Base-by-base conservation (phyloP, 1,284 basidiomycete genomes). In the Ganoderma lingzhi region DNA sequence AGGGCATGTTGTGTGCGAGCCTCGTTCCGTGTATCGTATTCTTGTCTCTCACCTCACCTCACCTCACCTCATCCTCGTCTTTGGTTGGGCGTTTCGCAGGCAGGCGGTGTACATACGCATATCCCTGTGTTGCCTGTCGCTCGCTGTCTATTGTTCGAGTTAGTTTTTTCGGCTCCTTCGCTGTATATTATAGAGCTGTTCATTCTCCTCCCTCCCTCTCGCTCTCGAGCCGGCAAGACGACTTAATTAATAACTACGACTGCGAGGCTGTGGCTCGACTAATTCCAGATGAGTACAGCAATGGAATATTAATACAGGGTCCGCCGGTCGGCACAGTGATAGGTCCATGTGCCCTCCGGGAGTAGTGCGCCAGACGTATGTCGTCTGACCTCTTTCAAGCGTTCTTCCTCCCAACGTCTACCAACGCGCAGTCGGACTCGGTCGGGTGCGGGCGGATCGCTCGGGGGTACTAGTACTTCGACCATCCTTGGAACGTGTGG, bases 1-100 rank as follows among this genome's bases (percentile, higher is more conserved):
- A 63, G 45, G 60, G 60, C 60, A 44, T 62, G 59, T 61, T 42
- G 14, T 44, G 19, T 23, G 30, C 45, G 45, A 35, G 42, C 14
- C 30, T 35, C 23, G 62, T 63, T 30, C 32, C 39, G 41, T 63
- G 62, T 63, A 63, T 45, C 42, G 10, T 63, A 63, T 23, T 59
- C 17, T 23, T 19, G 56, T 15, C 17, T 55, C 19, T 17, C 44
- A 23, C 23, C 23, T 23, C 0, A 23, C 23, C 23, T 23, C 0
- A 23, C 35, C 35, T 35, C 1, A 35, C 53, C 30, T 30, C 28
- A 10, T 10, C 14, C 32, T 56, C 53, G 53, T 56, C 30, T 17
- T 56, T 56, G 53, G 30, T 56, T 32, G n/a, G 12, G 30, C 30
- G 30, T 35, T 32, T 56, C 35, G 28, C 53, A n/a, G n/a, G 53